A percentile compares a stretch with the other conserved stretches of the same genome.
Conservation (phyloP, 1,284 basidiomycete genomes). For the Trametes polyzona region DNA sequence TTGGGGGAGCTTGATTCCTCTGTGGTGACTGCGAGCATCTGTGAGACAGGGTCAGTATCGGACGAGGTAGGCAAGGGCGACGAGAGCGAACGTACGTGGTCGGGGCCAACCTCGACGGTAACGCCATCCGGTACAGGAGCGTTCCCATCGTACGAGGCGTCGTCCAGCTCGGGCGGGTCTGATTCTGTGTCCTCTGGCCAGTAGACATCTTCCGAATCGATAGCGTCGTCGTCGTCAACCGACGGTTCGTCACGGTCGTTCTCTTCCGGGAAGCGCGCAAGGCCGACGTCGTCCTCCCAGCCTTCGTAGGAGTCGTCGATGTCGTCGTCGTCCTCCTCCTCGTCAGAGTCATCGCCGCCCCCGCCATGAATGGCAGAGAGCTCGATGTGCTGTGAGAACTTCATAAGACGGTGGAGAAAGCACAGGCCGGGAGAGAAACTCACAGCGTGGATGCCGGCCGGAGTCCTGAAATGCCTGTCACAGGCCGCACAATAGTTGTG, state of each 20-base stretch:
- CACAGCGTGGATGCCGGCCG: conserved; percentile 33
- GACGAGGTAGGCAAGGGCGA: too few relatives aligned
- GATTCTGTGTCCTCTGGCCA: conserved; percentile 32
- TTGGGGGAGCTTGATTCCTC: neutral
- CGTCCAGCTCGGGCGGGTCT: conserved; percentile 20
- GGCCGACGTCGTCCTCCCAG: conserved; percentile 35
- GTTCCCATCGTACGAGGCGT: conserved; percentile 20
- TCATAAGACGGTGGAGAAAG: neutral
- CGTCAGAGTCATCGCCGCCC: conserved; percentile 31
- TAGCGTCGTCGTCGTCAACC: conserved; percentile 17
- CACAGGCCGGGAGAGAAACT: neutral
- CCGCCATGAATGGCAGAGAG: conserved; percentile 32
- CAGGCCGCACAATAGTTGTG: conserved; percentile 35
- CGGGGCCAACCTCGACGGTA: neutral
- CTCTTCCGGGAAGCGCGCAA: conserved; percentile 29
- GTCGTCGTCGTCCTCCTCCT: conserved; percentile 26
- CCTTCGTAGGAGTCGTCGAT: conserved; percentile 29
- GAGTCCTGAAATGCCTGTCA: conserved; percentile 29
- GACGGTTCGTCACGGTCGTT: conserved; percentile 11
- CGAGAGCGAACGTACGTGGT: conserved; percentile 1
- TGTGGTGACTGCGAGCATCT: neutral
- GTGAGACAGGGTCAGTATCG: neutral
- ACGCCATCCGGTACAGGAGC: conserved; percentile 15
- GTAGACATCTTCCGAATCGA: conserved; percentile 22
- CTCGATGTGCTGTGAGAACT: conserved; percentile 32